These are phyloP conservation scores for Primulina tabacum DNA, from an alignment of 257 asterid genomes.

Conservation along the genomic window DNA sequence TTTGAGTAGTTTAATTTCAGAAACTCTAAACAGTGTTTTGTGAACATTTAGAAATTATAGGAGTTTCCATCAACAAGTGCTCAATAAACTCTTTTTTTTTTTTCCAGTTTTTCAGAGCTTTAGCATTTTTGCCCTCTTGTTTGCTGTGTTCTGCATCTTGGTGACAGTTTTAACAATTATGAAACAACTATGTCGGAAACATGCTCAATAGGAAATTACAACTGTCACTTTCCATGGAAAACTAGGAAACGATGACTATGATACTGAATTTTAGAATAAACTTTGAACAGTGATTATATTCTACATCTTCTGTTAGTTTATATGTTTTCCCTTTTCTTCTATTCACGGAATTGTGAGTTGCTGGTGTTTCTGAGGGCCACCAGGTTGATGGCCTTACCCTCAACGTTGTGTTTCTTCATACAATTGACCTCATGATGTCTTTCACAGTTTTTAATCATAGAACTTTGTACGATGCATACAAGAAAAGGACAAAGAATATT, in stretches of 20 bases:
- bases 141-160: neutral
- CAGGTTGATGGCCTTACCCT: neutral
- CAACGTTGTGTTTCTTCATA: neutral
- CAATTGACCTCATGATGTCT: neutral
- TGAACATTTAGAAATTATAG: neutral
- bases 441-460: constrained; percentile 78
- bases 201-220: neutral
- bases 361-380: neutral
- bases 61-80: neutral
- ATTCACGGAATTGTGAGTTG: neutral
- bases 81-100: too few relatives aligned
- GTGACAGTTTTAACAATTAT: neutral
- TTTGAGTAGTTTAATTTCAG: neutral
- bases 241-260: neutral
- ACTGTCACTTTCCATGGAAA: neutral
- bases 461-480: constrained; percentile 80
- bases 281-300: neutral
- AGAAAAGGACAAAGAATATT: constrained; percentile 71
- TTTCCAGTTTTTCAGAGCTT: neutral
- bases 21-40: too few relatives aligned
- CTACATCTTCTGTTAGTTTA: neutral
- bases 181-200: neutral
- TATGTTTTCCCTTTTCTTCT: neutral
- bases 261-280: neutral
- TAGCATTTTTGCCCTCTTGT: neutral